Evolutionary conservation across 1,284 basidiomycete species (phyloP), one percentile per base, ranked within the genome.

Genomic region (Rhodotorula sp.): DNA sequence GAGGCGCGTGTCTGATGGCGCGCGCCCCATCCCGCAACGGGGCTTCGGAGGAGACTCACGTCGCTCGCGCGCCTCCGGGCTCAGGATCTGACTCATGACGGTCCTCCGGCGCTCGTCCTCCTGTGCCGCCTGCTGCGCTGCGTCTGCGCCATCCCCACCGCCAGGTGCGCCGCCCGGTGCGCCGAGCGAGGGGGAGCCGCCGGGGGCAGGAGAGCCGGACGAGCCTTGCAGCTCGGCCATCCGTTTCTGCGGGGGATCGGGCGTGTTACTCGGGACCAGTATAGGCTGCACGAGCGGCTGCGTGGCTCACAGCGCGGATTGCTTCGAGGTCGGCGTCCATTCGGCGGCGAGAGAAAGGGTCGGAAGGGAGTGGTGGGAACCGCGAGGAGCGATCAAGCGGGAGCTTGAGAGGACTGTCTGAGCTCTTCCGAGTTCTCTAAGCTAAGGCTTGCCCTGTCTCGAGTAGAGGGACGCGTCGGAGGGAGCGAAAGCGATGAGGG

Each of bases 81-180:
- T 93, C 54, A 98, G 85, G 71, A 98, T 89, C 8, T 92, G 91
- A n/a, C 90, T 88, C 80, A 98, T 88, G 80, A 97, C 83, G 77
- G 81, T 81, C 70, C 85, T 81, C 89, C 90, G 81, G 78, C 79
- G 77, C 72, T 83, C 82, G 49, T 83, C 82, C 71, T 81, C 73
- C n/a, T 64, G 78, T 7, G 81, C 81, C 44, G 65, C 49, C 52
- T 79, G 44, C 61, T 49, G 71, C 42, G 77, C 74, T 2, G 56
- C 57, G 52, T 80, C 76, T 13, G 81, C 80, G 58, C 81, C 77
- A n/a, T 77, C 74, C 41, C 49, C 68, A 46, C 77, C 71, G 27
- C 65, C n/a, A 34, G 56, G 53, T 66, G 52, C 57, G 12, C 62
- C 88, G 82, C 64, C 88, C 89, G 88, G 82, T 90, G 87, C 79